Conservation (phyloP, 352 stramenopile genomes). For the Globisporangium emineosum region DNA sequence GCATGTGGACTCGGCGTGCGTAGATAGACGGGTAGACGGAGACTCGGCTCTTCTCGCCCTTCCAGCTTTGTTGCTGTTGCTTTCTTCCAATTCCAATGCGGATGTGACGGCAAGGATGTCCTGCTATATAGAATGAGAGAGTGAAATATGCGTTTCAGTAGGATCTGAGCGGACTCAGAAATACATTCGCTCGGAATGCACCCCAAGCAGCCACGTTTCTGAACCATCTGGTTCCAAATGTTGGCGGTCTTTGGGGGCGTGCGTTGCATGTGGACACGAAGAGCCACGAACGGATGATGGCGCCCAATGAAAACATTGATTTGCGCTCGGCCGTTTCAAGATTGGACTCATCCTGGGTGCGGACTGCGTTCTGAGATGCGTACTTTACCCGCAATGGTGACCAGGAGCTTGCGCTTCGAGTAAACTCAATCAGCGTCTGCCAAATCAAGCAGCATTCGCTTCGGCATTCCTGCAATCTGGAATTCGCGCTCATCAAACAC, state of each 20-base stretch:
- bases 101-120: neutral
- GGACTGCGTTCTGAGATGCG: neutral
- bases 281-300: neutral
- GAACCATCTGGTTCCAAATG: too few species aligned
- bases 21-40: neutral
- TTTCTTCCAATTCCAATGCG: neutral
- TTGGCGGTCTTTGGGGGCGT: too few species aligned
- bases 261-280: too few species aligned
- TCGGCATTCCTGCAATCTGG: too few species aligned
- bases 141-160: neutral
- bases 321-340: neutral
- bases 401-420: neutral
- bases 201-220: too few species aligned
- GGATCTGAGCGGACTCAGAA: conserved; percentile 1
- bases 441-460: neutral
- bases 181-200: too few species aligned
- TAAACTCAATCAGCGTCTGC: neutral
- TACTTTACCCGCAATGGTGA: neutral
- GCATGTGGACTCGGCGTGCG: conserved; percentile 29
- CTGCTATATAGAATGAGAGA: neutral
- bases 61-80: neutral
- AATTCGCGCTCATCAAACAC: neutral
- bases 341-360: neutral
- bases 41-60: neutral
- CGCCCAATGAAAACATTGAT: neutral